Conservation (phyloP, 257 asterid species). For the Lithospermum erythrorhizon region DNA sequence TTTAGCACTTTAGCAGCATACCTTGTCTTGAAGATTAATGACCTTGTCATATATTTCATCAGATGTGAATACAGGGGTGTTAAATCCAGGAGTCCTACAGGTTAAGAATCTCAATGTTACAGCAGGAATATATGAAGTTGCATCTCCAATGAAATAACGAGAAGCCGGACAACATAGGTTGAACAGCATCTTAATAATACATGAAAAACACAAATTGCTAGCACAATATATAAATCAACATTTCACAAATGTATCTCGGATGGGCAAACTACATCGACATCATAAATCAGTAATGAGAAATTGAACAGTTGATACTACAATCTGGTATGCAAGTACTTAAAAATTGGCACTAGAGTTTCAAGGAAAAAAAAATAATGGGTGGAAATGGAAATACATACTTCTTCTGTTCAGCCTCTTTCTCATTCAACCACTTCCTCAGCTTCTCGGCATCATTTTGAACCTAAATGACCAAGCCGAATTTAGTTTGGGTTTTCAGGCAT, state of each 20-base stretch:
- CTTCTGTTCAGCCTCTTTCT: constrained; percentile 74
- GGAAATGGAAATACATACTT: constrained; percentile 42
- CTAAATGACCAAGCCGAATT: constrained; percentile 18
- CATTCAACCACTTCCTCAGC: constrained; percentile 74
- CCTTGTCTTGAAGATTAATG: constrained; percentile 82
- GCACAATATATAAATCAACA: too few relatives aligned
- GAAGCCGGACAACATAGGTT: too few relatives aligned
- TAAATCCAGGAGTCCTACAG: constrained; percentile 47
- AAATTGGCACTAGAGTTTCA: too few relatives aligned
- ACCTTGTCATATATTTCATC: constrained; percentile 67
- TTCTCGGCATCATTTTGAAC: constrained; percentile 56
- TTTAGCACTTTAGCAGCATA: constrained; percentile 13
- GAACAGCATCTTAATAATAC: too few relatives aligned
- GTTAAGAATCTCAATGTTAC: not conserved
- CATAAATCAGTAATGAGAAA: too few relatives aligned
- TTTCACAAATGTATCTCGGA: too few relatives aligned
- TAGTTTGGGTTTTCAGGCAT: not conserved
- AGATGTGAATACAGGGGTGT: constrained; percentile 74
- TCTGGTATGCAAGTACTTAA: too few relatives aligned
- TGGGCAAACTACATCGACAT: too few relatives aligned
- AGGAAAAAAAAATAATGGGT: not conserved
- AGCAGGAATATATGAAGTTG: not conserved
- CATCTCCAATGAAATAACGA: not conserved
- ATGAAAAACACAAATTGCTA: too few relatives aligned
- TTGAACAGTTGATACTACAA: too few relatives aligned